A percentile compares a stretch with the other conserved stretches of the same genome.
Evolutionary conservation across 108 stramenopile species (phyloP).

Genomic region (Cyclotella cryptica): DNA sequence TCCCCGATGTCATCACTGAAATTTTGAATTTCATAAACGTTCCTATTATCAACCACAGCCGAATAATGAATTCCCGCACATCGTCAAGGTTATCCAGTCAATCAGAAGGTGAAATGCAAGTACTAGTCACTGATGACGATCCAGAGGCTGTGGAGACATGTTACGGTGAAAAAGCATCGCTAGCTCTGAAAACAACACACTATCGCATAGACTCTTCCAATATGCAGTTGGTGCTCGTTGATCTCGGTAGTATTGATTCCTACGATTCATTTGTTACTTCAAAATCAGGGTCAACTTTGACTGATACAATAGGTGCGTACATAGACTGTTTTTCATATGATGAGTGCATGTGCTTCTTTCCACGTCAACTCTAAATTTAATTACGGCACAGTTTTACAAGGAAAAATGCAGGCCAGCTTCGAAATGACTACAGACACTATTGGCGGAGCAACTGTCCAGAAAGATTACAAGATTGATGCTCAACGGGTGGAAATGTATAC

Average conservation of each 20-base stretch:
- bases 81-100: conserved; percentile 1
- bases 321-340: background rate
- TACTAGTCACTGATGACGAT: conserved; percentile 32
- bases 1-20: conserved; percentile 83
- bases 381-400: conserved; percentile 56
- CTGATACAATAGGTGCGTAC: conserved; percentile 59
- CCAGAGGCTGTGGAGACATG: conserved; percentile 44
- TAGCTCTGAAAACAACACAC: conserved; percentile 34
- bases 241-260: conserved; percentile 50
- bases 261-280: conserved; percentile 28
- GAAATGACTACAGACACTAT: conserved; percentile 41
- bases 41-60: background rate
- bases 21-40: conserved; percentile 62
- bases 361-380: background rate
- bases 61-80: conserved; percentile 1
- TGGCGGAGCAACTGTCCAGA: conserved; percentile 40
- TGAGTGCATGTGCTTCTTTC: background rate
- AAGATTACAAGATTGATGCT: conserved; percentile 65
- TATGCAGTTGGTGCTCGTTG: conserved; percentile 47
- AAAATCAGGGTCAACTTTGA: conserved; percentile 28
- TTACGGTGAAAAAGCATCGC: background rate
- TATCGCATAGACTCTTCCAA: conserved; percentile 51
- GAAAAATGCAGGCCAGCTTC: conserved; percentile 60
- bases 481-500: conserved; percentile 78
- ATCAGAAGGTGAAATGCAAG: conserved; percentile 11